A percentile compares a stretch with the other conserved stretches of the same genome.
Conservation (phyloP, 179 eudicot species). For the Corrigiola litoralis region DNA sequence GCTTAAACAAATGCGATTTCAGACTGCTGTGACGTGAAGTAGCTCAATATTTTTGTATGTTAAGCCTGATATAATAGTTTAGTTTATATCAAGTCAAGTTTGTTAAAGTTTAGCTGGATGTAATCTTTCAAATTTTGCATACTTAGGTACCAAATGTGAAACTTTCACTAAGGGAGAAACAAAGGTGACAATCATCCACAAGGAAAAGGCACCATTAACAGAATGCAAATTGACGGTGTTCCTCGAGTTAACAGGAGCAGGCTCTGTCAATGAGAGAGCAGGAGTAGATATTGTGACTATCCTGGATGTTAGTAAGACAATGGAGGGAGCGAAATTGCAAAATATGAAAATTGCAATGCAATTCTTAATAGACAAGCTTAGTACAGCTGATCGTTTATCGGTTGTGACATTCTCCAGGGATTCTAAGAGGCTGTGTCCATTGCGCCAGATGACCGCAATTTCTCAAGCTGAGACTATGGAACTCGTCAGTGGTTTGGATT, state of each 20-base stretch:
- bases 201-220: too few species aligned
- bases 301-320: constrained; percentile 5
- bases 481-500: not conserved
- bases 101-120: too few species aligned
- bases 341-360: constrained; percentile 8
- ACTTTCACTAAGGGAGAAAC: too few species aligned
- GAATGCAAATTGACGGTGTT: too few species aligned
- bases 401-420: not conserved
- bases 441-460: not conserved
- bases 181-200: too few species aligned
- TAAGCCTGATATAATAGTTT: too few species aligned
- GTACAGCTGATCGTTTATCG: constrained; percentile 8
- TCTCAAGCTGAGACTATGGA: not conserved
- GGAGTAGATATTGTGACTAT: constrained; percentile 17
- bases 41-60: too few species aligned
- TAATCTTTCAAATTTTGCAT: too few species aligned
- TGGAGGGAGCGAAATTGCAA: not conserved
- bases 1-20: too few species aligned
- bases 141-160: too few species aligned
- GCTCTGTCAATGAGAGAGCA: not conserved
- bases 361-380: constrained; percentile 1
- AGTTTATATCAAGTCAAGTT: too few species aligned
- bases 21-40: too few species aligned
- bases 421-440: not conserved
- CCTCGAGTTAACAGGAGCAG: not conserved